Base-by-base conservation (phyloP, 129 eudicot species). In the Smallanthus sonchifolius region DNA sequence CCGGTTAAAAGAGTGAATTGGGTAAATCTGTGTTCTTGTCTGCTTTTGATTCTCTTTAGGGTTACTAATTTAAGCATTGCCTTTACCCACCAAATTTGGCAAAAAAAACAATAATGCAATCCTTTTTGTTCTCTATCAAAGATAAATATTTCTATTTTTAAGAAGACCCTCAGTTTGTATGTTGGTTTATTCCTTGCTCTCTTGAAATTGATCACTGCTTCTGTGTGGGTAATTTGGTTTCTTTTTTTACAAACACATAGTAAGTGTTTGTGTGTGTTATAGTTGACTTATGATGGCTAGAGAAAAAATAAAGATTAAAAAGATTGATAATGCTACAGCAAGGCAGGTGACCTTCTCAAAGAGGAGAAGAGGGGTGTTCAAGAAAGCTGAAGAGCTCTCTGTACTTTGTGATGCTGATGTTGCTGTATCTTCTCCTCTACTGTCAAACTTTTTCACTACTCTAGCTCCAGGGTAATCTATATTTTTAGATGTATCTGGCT, bases 371-470 rank as follows among this genome's bases (percentile, higher is more conserved):
- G 97, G 97, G 62, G 67, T 91, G 48, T 84, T 91, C 83, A 91
- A 91, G 87, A 91, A 91, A 81, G 97, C 97, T 72, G 92, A 91
- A 76, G 97, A 91, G 80, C 92, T 91, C 56, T 78, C 92, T 44
- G 86, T 91, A 32, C 89, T 91, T 42, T 91, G 97, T 77, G 97
- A 91, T 82, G 97, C 97, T 68, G 92, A 91, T 71, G 96, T 91
- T 51, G 97, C 84, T 59, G 77, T 91, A 68, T 88, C 83, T 91
- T 91, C 82, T 88, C 96, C 39, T 85, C 90, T 36, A 86, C 91
- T 51, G 97, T 92, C 57, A 91, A 91, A 77, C 91, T 88, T 68
- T 91, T 91, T 68, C 86, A 91, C 75, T 91, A 82, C 80, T 80
- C 97, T 48, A 91, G 75, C 82, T 84, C 89, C 73, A 88, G 96